Conservation (phyloP, 176 grass and related monocot species). For the Triticum dicoccoides region DNA sequence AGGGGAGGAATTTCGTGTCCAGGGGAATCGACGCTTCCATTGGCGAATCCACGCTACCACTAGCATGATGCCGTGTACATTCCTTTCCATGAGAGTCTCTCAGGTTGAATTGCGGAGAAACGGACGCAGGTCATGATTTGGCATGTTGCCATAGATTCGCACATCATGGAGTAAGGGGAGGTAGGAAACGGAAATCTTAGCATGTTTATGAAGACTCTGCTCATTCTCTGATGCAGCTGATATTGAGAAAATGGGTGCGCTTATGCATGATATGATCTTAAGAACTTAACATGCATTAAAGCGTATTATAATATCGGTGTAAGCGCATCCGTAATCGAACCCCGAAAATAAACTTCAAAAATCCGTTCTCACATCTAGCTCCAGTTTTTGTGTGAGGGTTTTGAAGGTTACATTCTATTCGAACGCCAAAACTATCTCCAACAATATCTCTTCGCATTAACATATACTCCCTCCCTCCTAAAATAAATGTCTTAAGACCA, state of each 20-base stretch:
- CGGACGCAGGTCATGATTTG: neutral
- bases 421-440: too few species aligned
- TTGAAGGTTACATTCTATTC: too few species aligned
- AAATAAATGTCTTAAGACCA: too few species aligned
- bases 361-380: too few species aligned
- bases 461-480: too few species aligned
- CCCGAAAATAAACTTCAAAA: too few species aligned
- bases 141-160: neutral
- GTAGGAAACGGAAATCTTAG: neutral
- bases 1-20: neutral
- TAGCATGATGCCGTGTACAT: slow-evolving; percentile 13
- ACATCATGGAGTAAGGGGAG: neutral
- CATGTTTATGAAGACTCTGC: neutral
- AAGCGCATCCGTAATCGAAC: too few species aligned
- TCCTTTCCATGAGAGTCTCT: neutral
- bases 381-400: too few species aligned
- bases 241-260: neutral
- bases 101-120: neutral
- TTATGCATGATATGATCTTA: too few species aligned
- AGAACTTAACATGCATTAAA: too few species aligned
- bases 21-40: neutral
- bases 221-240: neutral
- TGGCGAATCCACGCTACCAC: neutral
- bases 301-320: too few species aligned
- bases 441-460: too few species aligned